phyloP scores from a whole-genome alignment of 2,329 filamentous ascomycete genomes.

The Cladosporium sp. region DNA sequence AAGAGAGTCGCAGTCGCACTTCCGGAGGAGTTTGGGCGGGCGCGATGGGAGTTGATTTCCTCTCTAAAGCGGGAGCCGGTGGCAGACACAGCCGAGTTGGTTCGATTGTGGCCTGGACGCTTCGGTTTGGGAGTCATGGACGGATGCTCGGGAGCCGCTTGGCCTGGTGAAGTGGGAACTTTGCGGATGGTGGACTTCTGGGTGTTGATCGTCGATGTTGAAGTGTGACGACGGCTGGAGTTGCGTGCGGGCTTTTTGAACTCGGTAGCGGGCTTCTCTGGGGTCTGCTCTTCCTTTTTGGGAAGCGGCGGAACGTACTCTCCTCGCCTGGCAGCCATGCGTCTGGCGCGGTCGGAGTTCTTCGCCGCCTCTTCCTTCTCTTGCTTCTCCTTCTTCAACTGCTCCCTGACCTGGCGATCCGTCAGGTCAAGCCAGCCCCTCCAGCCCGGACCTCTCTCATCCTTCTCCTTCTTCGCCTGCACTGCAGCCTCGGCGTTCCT shows the following conservation, averaged over 20 bases:
- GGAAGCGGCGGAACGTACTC: constrained; percentile 10
- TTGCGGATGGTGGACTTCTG: constrained; percentile 7
- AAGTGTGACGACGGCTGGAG: neutral
- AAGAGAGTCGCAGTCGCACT: constrained; percentile 12
- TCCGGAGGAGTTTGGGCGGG: constrained; percentile 4
- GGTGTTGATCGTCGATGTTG: neutral
- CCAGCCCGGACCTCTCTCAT: constrained; percentile 23
- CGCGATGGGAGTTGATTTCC: constrained; percentile 1
- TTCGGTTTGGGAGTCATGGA: neutral
- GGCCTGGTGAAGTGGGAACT: neutral
- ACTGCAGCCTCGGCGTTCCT: constrained; percentile 25
- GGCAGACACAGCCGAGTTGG: constrained; percentile 1
- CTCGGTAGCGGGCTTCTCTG: constrained; percentile 1
- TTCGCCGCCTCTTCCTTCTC: constrained; percentile 25
- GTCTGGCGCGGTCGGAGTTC: constrained; percentile 23
- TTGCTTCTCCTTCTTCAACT: constrained; percentile 23
- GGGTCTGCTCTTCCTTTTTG: constrained; percentile 3
- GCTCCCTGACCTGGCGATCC: constrained; percentile 24
- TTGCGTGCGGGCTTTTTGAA: constrained; percentile 12
- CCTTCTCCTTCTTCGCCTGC: constrained; percentile 24
- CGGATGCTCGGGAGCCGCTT: neutral
- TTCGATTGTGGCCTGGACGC: neutral
- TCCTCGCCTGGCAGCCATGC: constrained; percentile 18
- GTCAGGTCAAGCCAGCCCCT: constrained; percentile 27
- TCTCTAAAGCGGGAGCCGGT: constrained; percentile 12